phyloP scores from a whole-genome alignment of 441 rosid species.

The Cnidoscolus chayamansa region DNA sequence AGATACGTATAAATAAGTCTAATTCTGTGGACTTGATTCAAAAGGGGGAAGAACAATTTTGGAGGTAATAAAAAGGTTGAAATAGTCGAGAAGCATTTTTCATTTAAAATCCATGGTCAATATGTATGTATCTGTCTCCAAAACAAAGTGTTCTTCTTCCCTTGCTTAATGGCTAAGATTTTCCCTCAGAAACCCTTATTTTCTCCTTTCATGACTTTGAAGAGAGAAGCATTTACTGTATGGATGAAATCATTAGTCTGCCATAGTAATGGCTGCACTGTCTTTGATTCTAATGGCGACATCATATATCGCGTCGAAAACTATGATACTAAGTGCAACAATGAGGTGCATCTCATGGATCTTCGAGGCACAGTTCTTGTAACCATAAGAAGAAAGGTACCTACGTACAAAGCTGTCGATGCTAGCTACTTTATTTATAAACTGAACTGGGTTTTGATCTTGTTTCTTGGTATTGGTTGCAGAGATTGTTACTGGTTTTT shows the following conservation, averaged over 20 bases:
- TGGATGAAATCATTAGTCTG: slow-evolving; percentile 50
- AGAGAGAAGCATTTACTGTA: slow-evolving; percentile 36
- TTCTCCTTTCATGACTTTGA: slow-evolving; percentile 21
- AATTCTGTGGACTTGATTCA: no score
- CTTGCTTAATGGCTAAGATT: slow-evolving; percentile 25
- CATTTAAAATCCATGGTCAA: no score
- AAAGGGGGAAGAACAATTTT: no score
- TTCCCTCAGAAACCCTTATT: slow-evolving; percentile 15
- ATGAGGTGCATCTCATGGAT: slow-evolving; percentile 46
- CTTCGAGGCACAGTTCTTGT: slow-evolving; percentile 38
- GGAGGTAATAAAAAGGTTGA: no score
- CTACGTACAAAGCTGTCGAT: neutral
- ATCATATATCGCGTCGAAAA: slow-evolving; percentile 42
- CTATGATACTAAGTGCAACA: slow-evolving; percentile 35
- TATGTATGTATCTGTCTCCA: neutral
- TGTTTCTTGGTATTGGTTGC: neutral
- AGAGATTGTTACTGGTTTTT: slow-evolving; percentile 27
- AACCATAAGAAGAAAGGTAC: slow-evolving; percentile 34
- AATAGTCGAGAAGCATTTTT: no score
- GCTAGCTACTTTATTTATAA: no score
- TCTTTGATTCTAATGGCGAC: slow-evolving; percentile 38
- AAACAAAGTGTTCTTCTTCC: neutral
- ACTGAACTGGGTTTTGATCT: neutral
- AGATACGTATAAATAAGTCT: no score
- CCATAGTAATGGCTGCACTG: slow-evolving; percentile 43